Base-by-base conservation (phyloP, 2,329 filamentous ascomycete genomes). In the Colletotrichum limetticola region DNA sequence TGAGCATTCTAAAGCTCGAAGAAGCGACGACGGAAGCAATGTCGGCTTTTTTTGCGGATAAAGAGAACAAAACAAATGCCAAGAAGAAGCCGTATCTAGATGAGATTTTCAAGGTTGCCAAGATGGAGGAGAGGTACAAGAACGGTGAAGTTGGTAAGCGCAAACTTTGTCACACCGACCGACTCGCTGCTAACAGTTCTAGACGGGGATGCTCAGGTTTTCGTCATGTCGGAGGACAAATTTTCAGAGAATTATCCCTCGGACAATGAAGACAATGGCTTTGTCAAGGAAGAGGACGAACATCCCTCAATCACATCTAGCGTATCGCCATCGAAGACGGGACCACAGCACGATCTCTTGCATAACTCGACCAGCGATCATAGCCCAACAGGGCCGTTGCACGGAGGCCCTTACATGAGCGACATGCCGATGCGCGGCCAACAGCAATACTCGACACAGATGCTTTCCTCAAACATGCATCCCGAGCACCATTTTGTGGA, bases 101-200 rank as follows among this genome's bases (percentile, higher is more conserved):
- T 66, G 90, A 92, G 76, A 88, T 92, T 9, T 92, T 92, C 82
- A 88, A 87, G 73, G 86, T 92, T 35, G 90, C 90, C 0, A 85
- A 82, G 68, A 80, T 83, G 35, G 88, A 92, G 74, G 89, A 91
- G 77, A 83, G 87, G 5, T 91, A 82, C 76, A 87, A 83, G 75
- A 86, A 87, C 56, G 86, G 85, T 30, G 88, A 91, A 76, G 88
- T 91, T 63, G 90, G 90, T 91, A 79, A 75, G 85, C 76, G 24
- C 58, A 62, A 46, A 57, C 24, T 2, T 30, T 56, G 16, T 11
- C 22, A 22, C 12, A 22, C 7, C 19, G 42, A 49, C 32, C 2
- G 63, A 9, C 42, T 12, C 22, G 42, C 28, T n/a, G n/a, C 53
- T 49, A 42, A 63, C 35, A 16, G 32, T 58, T 63, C 58, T 71